A percentile compares a stretch with the other conserved stretches of the same genome.
These are phyloP conservation scores for Hymenoscyphus scutula DNA, from an alignment of 2,329 filamentous ascomycete species.

Conservation along the genomic window DNA sequence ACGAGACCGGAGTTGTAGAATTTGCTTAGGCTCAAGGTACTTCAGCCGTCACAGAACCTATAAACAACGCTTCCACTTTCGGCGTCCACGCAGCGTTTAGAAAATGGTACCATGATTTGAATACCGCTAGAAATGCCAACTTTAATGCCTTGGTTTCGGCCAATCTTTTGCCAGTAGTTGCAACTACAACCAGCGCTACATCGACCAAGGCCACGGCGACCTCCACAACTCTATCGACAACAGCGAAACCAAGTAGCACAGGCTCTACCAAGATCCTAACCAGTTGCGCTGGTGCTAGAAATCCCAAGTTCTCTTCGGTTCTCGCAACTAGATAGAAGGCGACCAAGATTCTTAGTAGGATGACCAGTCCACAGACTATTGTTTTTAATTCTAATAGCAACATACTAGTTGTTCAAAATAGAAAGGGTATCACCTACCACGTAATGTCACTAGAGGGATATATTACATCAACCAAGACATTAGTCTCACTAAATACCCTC, in stretches of 20 bases:
- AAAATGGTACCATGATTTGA: slow-evolving; percentile 26
- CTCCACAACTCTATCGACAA: slow-evolving; percentile 4
- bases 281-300: slow-evolving; percentile 18
- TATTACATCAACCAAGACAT: slow-evolving; percentile 15
- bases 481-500: slow-evolving; percentile 17
- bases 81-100: slow-evolving; percentile 18
- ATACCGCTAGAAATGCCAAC: slow-evolving; percentile 22
- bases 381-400: slow-evolving; percentile 18
- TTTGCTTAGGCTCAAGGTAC: slow-evolving; percentile 25
- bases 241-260: slow-evolving; percentile 5
- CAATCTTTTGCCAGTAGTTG: slow-evolving; percentile 14
- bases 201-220: slow-evolving; percentile 3
- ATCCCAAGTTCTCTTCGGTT: slow-evolving; percentile 16
- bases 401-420: slow-evolving; percentile 18
- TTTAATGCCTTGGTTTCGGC: slow-evolving; percentile 21
- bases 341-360: slow-evolving; percentile 16
- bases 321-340: slow-evolving; percentile 18
- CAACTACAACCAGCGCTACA: slow-evolving; percentile 6
- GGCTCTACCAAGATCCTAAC: slow-evolving; percentile 14
- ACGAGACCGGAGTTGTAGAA: slow-evolving; percentile 19
- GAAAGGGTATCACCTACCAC: slow-evolving; percentile 17
- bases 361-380: slow-evolving; percentile 21
- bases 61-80: slow-evolving; percentile 22
- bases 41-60: slow-evolving; percentile 17
- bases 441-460: slow-evolving; percentile 15